These are phyloP conservation scores for Bertia moriformis DNA, from an alignment of 2,329 filamentous ascomycete species.

Conservation along the genomic window DNA sequence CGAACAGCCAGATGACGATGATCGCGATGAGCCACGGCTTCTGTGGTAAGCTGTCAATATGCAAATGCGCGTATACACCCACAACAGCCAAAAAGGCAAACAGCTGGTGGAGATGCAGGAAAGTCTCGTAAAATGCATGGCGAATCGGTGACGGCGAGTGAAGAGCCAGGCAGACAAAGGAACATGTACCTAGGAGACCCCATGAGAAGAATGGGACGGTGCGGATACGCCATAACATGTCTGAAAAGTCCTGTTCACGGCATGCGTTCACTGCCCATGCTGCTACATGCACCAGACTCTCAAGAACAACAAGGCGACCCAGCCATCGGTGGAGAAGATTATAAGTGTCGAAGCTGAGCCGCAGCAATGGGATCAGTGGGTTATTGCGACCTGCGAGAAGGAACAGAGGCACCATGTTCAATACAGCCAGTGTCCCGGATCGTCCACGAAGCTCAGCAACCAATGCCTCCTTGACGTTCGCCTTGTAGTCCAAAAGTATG, in stretches of 20 bases:
- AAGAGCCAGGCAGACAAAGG: constrained; percentile 20
- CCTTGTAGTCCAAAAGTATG: constrained; percentile 43
- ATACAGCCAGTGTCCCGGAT: constrained; percentile 66
- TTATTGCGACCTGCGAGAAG: constrained; percentile 88
- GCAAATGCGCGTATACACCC: constrained; percentile 25
- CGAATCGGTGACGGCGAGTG: constrained; percentile 26
- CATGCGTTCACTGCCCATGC: constrained; percentile 64
- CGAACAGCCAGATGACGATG: constrained; percentile 20
- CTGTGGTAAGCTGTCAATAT: constrained; percentile 22
- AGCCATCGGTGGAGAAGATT: constrained; percentile 81
- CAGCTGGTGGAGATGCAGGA: constrained; percentile 28
- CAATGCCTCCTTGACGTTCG: constrained; percentile 44
- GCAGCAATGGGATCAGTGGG: constrained; percentile 65
- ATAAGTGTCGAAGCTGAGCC: constrained; percentile 91
- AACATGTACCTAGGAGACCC: constrained; percentile 26
- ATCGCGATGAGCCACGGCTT: constrained; percentile 19
- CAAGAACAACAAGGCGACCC: constrained; percentile 57
- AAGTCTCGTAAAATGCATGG: constrained; percentile 28
- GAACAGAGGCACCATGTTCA: constrained; percentile 86
- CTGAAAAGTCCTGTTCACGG: constrained; percentile 45
- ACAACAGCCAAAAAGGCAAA: constrained; percentile 23
- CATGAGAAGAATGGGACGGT: constrained; percentile 49
- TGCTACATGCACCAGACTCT: constrained; percentile 55
- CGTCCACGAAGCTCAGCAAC: constrained; percentile 74
- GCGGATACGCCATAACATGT: constrained; percentile 36